phyloP scores from a whole-genome alignment of 805 yeast species.

The Myxozyma lipomycoides region DNA sequence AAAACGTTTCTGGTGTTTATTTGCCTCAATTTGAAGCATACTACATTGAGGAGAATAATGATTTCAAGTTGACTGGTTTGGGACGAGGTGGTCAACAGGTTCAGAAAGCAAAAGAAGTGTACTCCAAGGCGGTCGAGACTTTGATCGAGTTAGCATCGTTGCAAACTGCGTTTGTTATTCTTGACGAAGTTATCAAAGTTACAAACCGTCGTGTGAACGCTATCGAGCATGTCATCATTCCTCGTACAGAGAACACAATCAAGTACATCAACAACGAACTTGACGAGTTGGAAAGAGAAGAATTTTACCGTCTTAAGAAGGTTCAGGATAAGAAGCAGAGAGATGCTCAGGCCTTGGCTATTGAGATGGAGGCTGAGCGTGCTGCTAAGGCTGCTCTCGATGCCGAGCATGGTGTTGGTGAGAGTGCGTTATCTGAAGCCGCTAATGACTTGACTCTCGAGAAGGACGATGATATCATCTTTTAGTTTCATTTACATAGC shows the following conservation, averaged over 20 bases:
- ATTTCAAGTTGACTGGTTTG: slow-evolving; percentile 91
- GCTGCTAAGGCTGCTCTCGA: slow-evolving; percentile 27
- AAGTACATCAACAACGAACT: slow-evolving; percentile 87
- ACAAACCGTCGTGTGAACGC: slow-evolving; percentile 98
- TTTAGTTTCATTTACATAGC: slow-evolving; percentile 12
- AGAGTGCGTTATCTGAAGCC: slow-evolving; percentile 33
- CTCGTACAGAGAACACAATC: slow-evolving; percentile 95
- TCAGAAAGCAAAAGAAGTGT: slow-evolving; percentile 87
- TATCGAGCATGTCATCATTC: slow-evolving; percentile 95
- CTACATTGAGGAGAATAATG: slow-evolving; percentile 74
- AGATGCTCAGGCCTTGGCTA: slow-evolving; percentile 63
- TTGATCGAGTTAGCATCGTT: slow-evolving; percentile 91
- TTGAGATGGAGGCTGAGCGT: slow-evolving; percentile 31
- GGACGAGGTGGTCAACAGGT: slow-evolving; percentile 99
- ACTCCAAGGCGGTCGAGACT: slow-evolving; percentile 95
- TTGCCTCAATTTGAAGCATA: slow-evolving; percentile 88
- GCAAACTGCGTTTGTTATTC: slow-evolving; percentile 92
- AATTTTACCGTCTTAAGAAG: slow-evolving; percentile 91
- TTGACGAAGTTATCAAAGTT: slow-evolving; percentile 96
- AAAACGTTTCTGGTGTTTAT: slow-evolving; percentile 92
- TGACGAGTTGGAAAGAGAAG: slow-evolving; percentile 97
- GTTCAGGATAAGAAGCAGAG: slow-evolving; percentile 92
- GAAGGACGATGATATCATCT: slow-evolving; percentile 45
- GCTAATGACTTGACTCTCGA: slow-evolving; percentile 39
- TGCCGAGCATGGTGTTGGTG: slow-evolving; percentile 35